Base-by-base conservation (phyloP, 2,329 filamentous ascomycete species). In the Cercospora beticola region DNA sequence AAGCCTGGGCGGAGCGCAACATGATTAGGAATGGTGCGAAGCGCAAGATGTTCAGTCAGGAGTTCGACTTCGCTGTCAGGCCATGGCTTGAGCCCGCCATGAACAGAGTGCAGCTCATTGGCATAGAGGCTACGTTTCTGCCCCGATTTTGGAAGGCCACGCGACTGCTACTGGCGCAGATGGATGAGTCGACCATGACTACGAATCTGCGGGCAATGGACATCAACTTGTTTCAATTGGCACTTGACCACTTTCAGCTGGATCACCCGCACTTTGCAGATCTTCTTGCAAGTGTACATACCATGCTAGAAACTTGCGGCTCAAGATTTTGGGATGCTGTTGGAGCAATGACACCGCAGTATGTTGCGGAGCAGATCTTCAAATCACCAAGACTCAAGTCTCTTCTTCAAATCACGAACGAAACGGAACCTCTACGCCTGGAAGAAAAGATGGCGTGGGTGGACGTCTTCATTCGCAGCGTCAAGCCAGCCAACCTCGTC, bases 251-350 rank as follows among this genome's bases (percentile, higher is more conserved):
- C 87, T 78, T 97, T 26, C 81, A 82, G 18, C 71, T 84, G 5
- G 76, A 81, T 26, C 79, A 79, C 1, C 73, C 77, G 2, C 87
- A 91, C 23, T 83, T 97, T 68, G 84, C 89, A 12, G 86, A 89
- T 67, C 83, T 95, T 16, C 84, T 97, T 57, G 87, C 89, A 66
- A 88, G 90, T 1, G 86, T 97, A 69, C 88, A 87, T 56, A 84
- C 83, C 12, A 85, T 97, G 16, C 83, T 97, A 63, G 86, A 89
- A 71, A 93, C 92, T 74, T 90, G 92, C 0, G 86, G 93, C 0
- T 87, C 86, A 65, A 91, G 92, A 56, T 95, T 97, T 74, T 97
- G 94, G 94, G 90, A 93, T 74, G 90, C 93, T 1, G 90, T 97
- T 81, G 90, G 91, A 62, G 88, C 92, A 31, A 92, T 94, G 62